Base-by-base conservation (phyloP, 2,329 filamentous ascomycete species). In the Ascomycota sp. region DNA sequence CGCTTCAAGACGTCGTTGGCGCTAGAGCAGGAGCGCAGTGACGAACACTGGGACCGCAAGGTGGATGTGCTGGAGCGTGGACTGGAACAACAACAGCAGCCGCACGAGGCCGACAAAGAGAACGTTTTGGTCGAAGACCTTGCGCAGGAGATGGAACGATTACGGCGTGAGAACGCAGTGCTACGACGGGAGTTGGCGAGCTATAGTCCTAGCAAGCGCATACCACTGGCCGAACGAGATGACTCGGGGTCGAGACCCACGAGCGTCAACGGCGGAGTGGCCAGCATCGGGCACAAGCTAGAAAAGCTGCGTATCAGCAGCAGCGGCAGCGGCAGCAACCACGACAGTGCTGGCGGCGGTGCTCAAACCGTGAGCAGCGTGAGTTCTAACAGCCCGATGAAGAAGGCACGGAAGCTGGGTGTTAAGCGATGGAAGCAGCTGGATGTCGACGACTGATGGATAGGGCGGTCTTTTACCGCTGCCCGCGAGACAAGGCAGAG, bases 41-140 rank as follows among this genome's bases (percentile, higher is more conserved):
- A 92, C 39, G 79, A 80, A 49, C 81, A 91, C 52, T 68, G 89
- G 48, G 84, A 95, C 51, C 71, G 71, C 42, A 98, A 98, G 56
- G 66, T 92, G 7, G 86, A 68, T 38, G 57, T 71, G 1, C 59
- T 70, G 31, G 66, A 69, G 48, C 58, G 62, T 2, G 53, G 62
- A 2, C 52, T 68, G 13, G 52, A 53, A 6, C 25, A 10, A 7
- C 31, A 26, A n/a, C 31, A 27, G n/a, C 21, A n/a, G n/a, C 61
- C 62, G 27, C 54, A 59, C 0, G 70, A 75, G 34, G 64, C 61
- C 26, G 60, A 65, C 1, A 75, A 77, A 44, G 68, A 75, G 47
- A 75, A 75, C 31, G 54, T 67, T 2, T 50, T 68, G 2, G 57
- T 73, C 6, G 68, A 76, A 44, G 66, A 76, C 31, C 55, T 83